phyloP scores from a whole-genome alignment of 257 asterid species.

The Petunia axillaris region DNA sequence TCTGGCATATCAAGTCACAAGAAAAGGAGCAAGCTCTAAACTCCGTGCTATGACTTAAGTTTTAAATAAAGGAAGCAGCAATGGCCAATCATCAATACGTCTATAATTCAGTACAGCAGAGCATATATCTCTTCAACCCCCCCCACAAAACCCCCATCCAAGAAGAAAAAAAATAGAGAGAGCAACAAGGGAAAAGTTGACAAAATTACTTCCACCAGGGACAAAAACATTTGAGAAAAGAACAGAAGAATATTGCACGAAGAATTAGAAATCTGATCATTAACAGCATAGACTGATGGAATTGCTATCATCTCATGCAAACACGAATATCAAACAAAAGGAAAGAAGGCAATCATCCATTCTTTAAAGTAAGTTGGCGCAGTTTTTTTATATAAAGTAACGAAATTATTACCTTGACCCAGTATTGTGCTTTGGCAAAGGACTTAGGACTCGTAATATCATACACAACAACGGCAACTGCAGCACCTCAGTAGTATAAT shows the following conservation, averaged over 20 bases:
- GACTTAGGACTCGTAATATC: slow-evolving; percentile 96
- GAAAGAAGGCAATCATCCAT: not conserved
- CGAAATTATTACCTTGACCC: slow-evolving; percentile 70
- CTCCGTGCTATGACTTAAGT: not conserved
- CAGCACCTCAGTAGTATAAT: slow-evolving; percentile 81
- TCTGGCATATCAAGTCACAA: not conserved
- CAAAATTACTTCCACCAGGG: not conserved
- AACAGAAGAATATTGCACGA: not conserved
- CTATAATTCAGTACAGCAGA: not conserved
- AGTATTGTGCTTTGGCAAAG: slow-evolving; percentile 77
- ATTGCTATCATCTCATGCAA: slow-evolving; percentile 1
- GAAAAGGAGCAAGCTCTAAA: not conserved
- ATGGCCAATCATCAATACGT: not conserved
- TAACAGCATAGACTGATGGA: not conserved
- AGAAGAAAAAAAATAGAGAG: not conserved
- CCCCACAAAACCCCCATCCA: no score
- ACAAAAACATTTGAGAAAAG: not conserved
- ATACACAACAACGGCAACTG: slow-evolving; percentile 74
- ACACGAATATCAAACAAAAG: not conserved
- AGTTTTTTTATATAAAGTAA: no score
- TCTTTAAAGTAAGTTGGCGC: not conserved
- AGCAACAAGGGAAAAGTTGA: not conserved
- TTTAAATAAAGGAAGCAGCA: not conserved
- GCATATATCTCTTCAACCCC: not conserved
- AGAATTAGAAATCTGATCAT: not conserved